Evolutionary conservation across 148 eudicot species (phyloP), one percentile per base, ranked within the genome.

Genomic region (Camellia granthamiana): DNA sequence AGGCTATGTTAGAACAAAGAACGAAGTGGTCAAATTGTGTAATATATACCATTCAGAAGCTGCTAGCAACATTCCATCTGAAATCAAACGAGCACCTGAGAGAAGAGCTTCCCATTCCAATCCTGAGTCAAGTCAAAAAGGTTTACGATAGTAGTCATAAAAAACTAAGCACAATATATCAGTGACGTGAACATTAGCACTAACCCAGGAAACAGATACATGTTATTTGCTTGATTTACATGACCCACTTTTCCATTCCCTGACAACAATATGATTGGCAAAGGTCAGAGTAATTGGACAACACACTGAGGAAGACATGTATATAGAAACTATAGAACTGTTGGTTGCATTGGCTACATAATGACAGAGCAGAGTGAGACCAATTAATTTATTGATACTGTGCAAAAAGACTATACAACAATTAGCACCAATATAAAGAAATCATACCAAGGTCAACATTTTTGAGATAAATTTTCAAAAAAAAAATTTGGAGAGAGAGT

Each of bases 211-310:
- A 96, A 96, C 69, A 96, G 90, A 79, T 96, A 96, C 99, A 96
- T 96, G 85, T 96, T 96, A 86, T 96, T 96, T 58, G 99, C 99
- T 90, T 96, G 99, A 81, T 96, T 96, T 74, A 96, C 99, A 85
- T 96, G 90, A 69, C 99, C 98, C 64, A 91, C 79, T 85, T 88
- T 96, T 38, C 99, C 98, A 84, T 96, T 94, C 62, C 95, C 99
- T 96, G 91, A 77, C 65, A 42, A 80, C 15, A 72, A 46, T 56
- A 59, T 16, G 13, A 73, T 66, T 64, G 42, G 60, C 4, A 8
- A 83, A 49, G 38, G 42, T 42, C 12, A 70, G 61, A 30, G 44
- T 16, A 61, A 71, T 16, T 68, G 68, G 54, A 60, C 30, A 68
- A 51, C 44, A 2, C 10, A 59, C 38, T 47, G 67, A 61, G 3